Evolutionary conservation across 1,139 yeast species (phyloP), one percentile per base, ranked within the genome.

Genomic region (Hansenula anomala): DNA sequence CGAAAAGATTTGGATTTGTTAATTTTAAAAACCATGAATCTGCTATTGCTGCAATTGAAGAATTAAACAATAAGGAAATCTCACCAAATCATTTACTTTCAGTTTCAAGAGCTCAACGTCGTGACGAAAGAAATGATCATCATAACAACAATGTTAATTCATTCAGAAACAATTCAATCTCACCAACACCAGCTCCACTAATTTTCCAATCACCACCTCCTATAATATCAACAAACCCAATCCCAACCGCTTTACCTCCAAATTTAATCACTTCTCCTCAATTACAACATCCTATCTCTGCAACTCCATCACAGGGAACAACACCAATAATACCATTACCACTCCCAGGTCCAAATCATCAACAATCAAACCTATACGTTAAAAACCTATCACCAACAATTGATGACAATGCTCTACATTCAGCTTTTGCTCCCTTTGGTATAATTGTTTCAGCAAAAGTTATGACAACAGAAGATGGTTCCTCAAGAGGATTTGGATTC

Each of bases 351-450:
- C 67, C 66, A 26, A 52, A 60, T 47, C 55, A 54, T 36, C 85
- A 78, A 55, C 82, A 76, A 49, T 74, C 83, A 3, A 78, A 78
- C 51, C 63, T 78, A 33, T 78, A 78, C 50, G 75, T 78, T 17
- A 75, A 71, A 42, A 75, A 75, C 48, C 59, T 78, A 28, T 73
- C 82, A 0, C 51, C 64, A 6, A 46, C 63, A 7, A 68, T 73
- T 38, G 66, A 64, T 23, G 70, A 65, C 41, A 49, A 53, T 3
- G 56, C 54, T 15, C 46, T 67, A 26, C 39, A 46, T 14, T 42
- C 47, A 3, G 30, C 60, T 8, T 67, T 67, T 48, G 48, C 54
- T 12, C 51, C 55, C 33, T 71, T 59, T 49, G 78, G 78, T 10
- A 58, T 58, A 27, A 71, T 73, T 17, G 64, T 69, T 13, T 64